phyloP scores from a whole-genome alignment of 257 asterid species.

The Ligustrum vulgare region DNA sequence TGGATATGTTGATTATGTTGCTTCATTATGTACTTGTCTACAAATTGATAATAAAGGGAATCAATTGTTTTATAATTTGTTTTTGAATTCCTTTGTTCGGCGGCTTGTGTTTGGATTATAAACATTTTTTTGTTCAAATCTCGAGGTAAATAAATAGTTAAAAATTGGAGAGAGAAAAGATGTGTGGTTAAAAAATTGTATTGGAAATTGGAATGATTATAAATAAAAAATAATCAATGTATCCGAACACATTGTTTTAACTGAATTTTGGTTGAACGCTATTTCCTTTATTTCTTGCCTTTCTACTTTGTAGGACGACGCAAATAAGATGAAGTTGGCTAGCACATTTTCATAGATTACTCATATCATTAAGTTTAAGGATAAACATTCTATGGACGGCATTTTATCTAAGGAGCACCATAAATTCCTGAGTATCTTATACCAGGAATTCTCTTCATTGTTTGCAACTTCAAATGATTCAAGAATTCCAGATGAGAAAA shows the following conservation, averaged over 20 bases:
- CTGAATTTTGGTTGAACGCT: neutral
- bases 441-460: slow-evolving; percentile 64
- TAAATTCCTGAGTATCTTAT: slow-evolving; percentile 57
- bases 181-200: too few species aligned
- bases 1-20: neutral
- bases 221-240: too few species aligned
- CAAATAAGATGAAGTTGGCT: slow-evolving; percentile 48
- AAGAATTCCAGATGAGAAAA: slow-evolving; percentile 51
- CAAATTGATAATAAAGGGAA: neutral
- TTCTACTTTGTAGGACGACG: slow-evolving; percentile 48
- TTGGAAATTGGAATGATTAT: too few species aligned
- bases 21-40: neutral
- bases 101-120: too few species aligned
- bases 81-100: too few species aligned
- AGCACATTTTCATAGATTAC: slow-evolving; percentile 72
- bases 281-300: neutral
- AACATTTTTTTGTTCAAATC: too few species aligned
- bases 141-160: too few species aligned
- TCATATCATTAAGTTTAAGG: slow-evolving; percentile 81
- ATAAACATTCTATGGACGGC: slow-evolving; percentile 72
- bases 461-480: slow-evolving; percentile 41
- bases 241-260: too few species aligned
- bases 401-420: slow-evolving; percentile 64
- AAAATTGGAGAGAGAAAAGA: too few species aligned
- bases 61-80: too few species aligned